Percentiles rank a stretch among this genome's conserved stretches.
Evolutionary conservation across 164 flowering plant species (phyloP).

Genomic region (Amborella trichopoda): DNA sequence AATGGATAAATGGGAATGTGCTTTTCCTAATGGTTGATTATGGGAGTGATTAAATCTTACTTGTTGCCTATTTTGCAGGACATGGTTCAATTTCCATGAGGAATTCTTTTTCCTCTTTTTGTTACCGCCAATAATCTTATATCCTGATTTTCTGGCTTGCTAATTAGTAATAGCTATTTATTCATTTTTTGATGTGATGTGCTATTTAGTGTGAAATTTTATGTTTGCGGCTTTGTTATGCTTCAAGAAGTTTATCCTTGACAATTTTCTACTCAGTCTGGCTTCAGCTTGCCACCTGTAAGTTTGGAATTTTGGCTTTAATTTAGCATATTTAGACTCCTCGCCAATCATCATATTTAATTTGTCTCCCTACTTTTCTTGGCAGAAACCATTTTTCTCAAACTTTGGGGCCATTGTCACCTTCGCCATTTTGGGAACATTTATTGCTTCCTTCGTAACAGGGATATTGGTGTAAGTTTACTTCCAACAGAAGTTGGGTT

Average conservation of each 20-base stretch:
- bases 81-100: slow-evolving; percentile 97
- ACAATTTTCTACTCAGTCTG: slow-evolving; percentile 74
- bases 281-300: slow-evolving; percentile 93
- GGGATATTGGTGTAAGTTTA: slow-evolving; percentile 77
- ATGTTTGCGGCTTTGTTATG: too few species aligned
- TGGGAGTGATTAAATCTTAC: too few species aligned
- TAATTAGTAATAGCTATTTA: too few species aligned
- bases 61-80: slow-evolving; percentile 37
- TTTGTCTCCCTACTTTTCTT: too few species aligned
- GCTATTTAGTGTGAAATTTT: too few species aligned
- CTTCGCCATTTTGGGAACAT: slow-evolving; percentile 92
- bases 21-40: neutral
- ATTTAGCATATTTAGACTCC: too few species aligned
- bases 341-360: too few species aligned
- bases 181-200: too few species aligned
- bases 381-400: slow-evolving; percentile 96
- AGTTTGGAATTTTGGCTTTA: slow-evolving; percentile 17
- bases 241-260: slow-evolving; percentile 60
- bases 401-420: slow-evolving; percentile 98
- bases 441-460: slow-evolving; percentile 80
- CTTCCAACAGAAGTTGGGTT: too few species aligned
- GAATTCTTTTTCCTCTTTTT: slow-evolving; percentile 93
- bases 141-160: slow-evolving; percentile 40
- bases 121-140: slow-evolving; percentile 96
- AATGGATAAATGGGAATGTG: neutral